Conservation (phyloP, 371 early-diverging fungal genomes). For the Rhizopus microsporus region DNA sequence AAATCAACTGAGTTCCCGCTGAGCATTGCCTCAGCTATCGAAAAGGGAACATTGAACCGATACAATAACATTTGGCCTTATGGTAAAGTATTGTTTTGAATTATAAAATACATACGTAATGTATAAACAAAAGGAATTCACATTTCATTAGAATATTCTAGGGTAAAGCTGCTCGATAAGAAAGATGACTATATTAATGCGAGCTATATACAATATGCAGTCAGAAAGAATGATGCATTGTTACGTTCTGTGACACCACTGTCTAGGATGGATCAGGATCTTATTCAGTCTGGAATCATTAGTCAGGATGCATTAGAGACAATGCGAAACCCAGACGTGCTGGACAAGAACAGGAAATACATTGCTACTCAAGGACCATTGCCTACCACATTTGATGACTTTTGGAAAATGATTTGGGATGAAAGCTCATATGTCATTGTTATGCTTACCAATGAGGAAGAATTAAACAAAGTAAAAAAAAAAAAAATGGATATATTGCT, state of each 20-base stretch:
- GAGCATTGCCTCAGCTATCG: constrained; percentile 57
- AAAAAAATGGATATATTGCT: constrained; percentile 3
- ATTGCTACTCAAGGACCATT: constrained; percentile 90
- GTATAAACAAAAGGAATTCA: no score
- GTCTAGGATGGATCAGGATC: constrained; percentile 8
- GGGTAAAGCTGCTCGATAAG: constrained; percentile 43
- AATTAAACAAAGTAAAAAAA: constrained; percentile 66
- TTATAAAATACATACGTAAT: neutral
- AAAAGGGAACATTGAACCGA: constrained; percentile 62
- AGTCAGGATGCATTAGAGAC: constrained; percentile 22
- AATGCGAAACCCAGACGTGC: constrained; percentile 5
- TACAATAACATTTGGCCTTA: constrained; percentile 78
- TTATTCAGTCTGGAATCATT: constrained; percentile 14
- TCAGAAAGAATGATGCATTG: constrained; percentile 9
- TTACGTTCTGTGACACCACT: constrained; percentile 1
- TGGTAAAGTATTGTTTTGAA: constrained; percentile 31
- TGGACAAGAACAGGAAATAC: constrained; percentile 40
- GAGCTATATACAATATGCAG: constrained; percentile 39
- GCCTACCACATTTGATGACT: constrained; percentile 73
- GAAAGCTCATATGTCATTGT: constrained; percentile 70
- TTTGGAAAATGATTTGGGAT: constrained; percentile 89
- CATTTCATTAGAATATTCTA: constrained; percentile 47
- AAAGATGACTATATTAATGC: constrained; percentile 86
- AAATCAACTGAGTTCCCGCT: constrained; percentile 30
- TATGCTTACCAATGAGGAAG: constrained; percentile 83